Percentiles rank a stretch among this genome's conserved stretches.
phyloP scores from a whole-genome alignment of 2,329 filamentous ascomycete species.

The Chalaropsis thielavioides region DNA sequence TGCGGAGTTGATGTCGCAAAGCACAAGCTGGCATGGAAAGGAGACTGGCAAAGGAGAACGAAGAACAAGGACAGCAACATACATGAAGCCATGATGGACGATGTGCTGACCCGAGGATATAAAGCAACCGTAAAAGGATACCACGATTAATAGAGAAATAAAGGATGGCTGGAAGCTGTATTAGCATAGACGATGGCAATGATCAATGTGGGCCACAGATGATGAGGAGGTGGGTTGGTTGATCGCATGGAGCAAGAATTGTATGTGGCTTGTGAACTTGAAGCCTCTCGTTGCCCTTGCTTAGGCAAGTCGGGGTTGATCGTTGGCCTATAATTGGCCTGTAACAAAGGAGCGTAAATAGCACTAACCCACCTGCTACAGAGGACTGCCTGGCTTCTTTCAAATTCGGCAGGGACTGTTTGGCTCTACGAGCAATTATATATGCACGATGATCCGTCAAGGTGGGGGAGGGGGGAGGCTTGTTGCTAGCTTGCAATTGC shows the following conservation, averaged over 20 bases:
- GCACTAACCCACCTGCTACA: too few species aligned
- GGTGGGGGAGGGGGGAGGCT: neutral
- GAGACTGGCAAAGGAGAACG: neutral
- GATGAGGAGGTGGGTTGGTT: neutral
- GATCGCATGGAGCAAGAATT: neutral
- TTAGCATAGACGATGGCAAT: neutral
- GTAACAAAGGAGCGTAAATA: too few species aligned
- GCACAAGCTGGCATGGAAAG: neutral
- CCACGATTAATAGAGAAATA: neutral
- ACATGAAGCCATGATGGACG: slow-evolving; percentile 18
- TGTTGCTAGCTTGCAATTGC: neutral
- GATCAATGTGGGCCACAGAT: neutral
- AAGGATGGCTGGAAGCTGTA: neutral
- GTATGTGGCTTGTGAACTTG: neutral
- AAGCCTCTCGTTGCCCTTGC: too few species aligned
- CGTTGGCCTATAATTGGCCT: too few species aligned
- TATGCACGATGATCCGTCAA: neutral
- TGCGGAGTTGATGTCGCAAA: slow-evolving; percentile 5
- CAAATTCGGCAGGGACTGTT: too few species aligned
- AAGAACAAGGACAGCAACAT: slow-evolving; percentile 4
- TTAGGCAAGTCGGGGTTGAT: too few species aligned
- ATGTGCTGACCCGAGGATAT: neutral
- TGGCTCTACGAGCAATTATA: too few species aligned
- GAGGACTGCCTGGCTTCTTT: too few species aligned
- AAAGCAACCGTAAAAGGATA: neutral